phyloP scores from a whole-genome alignment of 495 filamentous ascomycete genomes.

The Penicilliopsis zonata region DNA sequence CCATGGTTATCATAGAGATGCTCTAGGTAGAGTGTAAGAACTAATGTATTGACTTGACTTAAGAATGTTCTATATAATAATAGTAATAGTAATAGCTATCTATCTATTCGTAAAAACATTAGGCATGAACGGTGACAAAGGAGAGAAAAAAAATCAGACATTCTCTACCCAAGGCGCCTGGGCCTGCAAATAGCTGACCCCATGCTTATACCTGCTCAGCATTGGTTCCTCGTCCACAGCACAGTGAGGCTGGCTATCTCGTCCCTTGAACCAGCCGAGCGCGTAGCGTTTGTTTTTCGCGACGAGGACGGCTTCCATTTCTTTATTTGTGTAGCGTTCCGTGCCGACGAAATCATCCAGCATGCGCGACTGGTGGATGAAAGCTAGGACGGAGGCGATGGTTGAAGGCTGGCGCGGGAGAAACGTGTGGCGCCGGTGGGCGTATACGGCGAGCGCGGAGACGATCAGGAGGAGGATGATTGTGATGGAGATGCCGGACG shows the following conservation, averaged over 20 bases:
- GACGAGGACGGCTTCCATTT: slow-evolving; percentile 44
- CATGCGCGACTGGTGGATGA: slow-evolving; percentile 65
- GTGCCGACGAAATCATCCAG: slow-evolving; percentile 57
- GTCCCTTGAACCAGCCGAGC: slow-evolving; percentile 57
- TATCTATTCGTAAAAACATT: no score
- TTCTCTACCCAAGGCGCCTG: slow-evolving; percentile 8
- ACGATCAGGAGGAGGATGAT: slow-evolving; percentile 46
- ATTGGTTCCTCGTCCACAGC: slow-evolving; percentile 64
- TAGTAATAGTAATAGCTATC: no score
- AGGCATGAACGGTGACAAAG: no score
- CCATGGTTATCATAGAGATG: no score
- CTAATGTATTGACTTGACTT: no score
- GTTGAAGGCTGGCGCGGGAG: slow-evolving; percentile 62
- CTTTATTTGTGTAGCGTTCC: slow-evolving; percentile 40
- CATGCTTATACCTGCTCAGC: slow-evolving; percentile 44
- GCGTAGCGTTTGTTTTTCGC: slow-evolving; percentile 50
- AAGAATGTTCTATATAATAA: no score
- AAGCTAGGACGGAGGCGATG: slow-evolving; percentile 59
- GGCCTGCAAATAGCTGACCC: slow-evolving; percentile 16
- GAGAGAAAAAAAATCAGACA: no score
- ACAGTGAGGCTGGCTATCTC: slow-evolving; percentile 53
- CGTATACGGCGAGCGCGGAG: slow-evolving; percentile 40
- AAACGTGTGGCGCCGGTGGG: slow-evolving; percentile 46
- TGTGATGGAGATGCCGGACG: slow-evolving; percentile 40
- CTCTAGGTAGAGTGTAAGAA: no score